Evolutionary conservation across 768 basidiomycete genomes (phyloP).

Genomic region (Trametes villosa): DNA sequence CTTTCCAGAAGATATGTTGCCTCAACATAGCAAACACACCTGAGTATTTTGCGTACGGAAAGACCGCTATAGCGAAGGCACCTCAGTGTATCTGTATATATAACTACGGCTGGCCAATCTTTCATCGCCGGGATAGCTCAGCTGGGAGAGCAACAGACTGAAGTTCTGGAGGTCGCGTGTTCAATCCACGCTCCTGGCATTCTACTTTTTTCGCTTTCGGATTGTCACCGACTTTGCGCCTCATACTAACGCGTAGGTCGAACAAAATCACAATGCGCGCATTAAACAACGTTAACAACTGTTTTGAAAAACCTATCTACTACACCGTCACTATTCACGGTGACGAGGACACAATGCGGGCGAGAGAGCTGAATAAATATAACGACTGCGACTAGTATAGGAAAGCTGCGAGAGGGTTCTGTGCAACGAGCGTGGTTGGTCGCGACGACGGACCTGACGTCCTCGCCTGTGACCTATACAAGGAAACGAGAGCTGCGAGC

Average conservation of each 20-base stretch:
- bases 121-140: constrained; percentile 42
- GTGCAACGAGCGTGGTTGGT: neutral
- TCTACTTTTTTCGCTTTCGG: too few species aligned
- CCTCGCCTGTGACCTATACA: neutral
- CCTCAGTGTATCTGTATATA: too few species aligned
- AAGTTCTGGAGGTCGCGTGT: constrained; percentile 34
- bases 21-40: too few species aligned
- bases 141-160: constrained; percentile 43
- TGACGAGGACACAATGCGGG: neutral
- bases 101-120: too few species aligned
- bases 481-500: neutral
- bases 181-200: constrained; percentile 29
- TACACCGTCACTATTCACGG: neutral
- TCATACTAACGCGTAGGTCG: too few species aligned
- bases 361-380: constrained; percentile 3
- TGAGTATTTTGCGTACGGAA: too few species aligned
- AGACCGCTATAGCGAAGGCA: too few species aligned
- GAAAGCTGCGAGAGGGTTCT: neutral
- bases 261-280: too few species aligned
- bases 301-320: too few species aligned
- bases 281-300: too few species aligned
- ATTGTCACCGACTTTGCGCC: too few species aligned
- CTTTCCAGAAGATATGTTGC: too few species aligned
- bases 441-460: neutral
- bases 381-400: neutral